Percentiles rank a stretch among this genome's conserved stretches.
Evolutionary conservation across 305 asterid species (phyloP).

Genomic region (Fraxinus xanthoxyloides): DNA sequence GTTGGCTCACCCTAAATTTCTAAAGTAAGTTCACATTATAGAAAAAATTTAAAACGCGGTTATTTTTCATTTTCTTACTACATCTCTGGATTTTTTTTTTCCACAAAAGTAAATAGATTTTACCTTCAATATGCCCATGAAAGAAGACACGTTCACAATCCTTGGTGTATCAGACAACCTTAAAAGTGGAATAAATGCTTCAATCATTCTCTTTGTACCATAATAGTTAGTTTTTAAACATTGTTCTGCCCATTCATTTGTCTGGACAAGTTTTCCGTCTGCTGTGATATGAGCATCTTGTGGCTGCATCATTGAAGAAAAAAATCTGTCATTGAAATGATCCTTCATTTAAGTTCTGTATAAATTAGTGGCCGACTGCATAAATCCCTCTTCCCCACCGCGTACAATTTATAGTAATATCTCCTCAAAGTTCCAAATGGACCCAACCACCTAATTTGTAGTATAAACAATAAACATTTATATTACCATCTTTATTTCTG

Average conservation of each 20-base stretch:
- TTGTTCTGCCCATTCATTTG: constrained; percentile 19
- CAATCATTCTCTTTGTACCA: constrained; percentile 32
- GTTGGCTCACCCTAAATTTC: not conserved
- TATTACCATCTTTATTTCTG: too few relatives aligned
- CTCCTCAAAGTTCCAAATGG: too few relatives aligned
- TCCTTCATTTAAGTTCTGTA: too few relatives aligned
- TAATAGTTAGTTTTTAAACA: constrained; percentile 31
- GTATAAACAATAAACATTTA: too few relatives aligned
- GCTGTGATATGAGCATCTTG: not conserved
- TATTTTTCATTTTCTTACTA: not conserved
- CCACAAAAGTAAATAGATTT: not conserved
- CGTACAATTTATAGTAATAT: too few relatives aligned
- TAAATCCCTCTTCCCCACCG: too few relatives aligned
- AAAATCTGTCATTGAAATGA: too few relatives aligned
- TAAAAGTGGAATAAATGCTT: constrained; percentile 34
- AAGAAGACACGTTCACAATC: constrained; percentile 31
- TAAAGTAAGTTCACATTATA: not conserved
- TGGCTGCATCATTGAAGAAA: constrained; percentile 12
- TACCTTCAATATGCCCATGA: constrained; percentile 27
- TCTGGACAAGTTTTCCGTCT: constrained; percentile 4
- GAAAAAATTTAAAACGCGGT: too few relatives aligned
- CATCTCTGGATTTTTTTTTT: not conserved
- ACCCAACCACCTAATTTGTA: too few relatives aligned
- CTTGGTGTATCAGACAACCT: constrained; percentile 28
- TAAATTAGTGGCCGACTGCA: too few relatives aligned